phyloP scores from a whole-genome alignment of 192 early-diverging fungal genomes.

The Coemansia biformis region DNA sequence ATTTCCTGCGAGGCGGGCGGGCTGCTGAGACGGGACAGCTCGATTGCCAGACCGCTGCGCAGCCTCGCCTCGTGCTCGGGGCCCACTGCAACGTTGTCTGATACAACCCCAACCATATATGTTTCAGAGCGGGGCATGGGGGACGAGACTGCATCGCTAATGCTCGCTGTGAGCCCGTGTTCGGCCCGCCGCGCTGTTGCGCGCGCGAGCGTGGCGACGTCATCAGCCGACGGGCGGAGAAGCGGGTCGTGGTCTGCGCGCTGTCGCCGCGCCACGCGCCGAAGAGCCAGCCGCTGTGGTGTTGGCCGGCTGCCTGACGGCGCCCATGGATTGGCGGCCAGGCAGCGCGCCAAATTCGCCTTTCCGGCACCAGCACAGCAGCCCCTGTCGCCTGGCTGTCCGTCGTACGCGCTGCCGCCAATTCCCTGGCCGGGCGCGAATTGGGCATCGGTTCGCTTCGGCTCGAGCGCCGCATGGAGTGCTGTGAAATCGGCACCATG shows the following conservation, averaged over 20 bases:
- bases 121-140: conserved; percentile 33
- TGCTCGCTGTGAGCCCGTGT: conserved; percentile 18
- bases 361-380: not conserved
- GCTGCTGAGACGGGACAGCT: no score
- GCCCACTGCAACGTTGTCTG: conserved; percentile 18
- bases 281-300: conserved; percentile 5
- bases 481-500: no score
- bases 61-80: not conserved
- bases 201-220: conserved; percentile 9
- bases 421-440: no score
- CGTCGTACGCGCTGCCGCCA: no score
- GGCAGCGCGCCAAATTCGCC: not conserved
- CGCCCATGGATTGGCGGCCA: conserved; percentile 19
- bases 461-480: no score
- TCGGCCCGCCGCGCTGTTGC: conserved; percentile 12
- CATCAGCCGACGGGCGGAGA: conserved; percentile 24
- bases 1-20: no score
- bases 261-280: conserved; percentile 11
- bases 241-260: conserved; percentile 33
- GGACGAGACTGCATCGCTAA: conserved; percentile 38
- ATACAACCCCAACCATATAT: conserved; percentile 25
- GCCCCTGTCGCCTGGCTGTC: no score
- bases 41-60: conserved; percentile 3
- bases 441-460: no score
- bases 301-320: not conserved